Evolutionary conservation across 306 rosid genomes (phyloP).

Genomic region (Sesbania bispinosa): DNA sequence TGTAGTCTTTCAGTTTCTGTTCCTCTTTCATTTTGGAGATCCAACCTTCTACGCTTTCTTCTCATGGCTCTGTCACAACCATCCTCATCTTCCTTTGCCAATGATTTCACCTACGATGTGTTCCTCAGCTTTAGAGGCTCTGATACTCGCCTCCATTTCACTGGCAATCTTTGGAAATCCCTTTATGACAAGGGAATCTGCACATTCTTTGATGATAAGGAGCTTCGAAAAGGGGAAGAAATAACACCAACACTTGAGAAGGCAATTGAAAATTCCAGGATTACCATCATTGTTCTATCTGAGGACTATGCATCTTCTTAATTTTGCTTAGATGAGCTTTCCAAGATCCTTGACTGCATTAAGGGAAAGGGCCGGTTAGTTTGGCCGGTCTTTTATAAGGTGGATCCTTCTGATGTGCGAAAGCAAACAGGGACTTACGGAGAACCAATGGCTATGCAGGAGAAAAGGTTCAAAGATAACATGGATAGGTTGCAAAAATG

Average conservation of each 20-base stretch:
- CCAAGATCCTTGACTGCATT: neutral
- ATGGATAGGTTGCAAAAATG: neutral
- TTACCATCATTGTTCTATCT: neutral
- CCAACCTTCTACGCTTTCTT: no score
- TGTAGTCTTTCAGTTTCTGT: no score
- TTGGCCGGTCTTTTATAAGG: no score
- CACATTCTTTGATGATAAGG: constrained; percentile 11
- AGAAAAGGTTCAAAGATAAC: neutral
- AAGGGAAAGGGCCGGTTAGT: neutral
- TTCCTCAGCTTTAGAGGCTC: constrained; percentile 16
- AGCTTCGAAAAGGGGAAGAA: neutral
- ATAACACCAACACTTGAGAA: neutral
- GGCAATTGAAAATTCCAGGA: constrained; percentile 15
- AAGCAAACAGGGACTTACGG: neutral
- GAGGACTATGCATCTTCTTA: neutral
- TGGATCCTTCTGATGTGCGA: neutral
- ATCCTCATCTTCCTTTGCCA: neutral
- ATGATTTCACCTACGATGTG: constrained; percentile 7
- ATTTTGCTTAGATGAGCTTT: neutral
- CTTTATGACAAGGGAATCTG: neutral
- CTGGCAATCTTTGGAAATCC: constrained; percentile 14
- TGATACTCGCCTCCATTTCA: constrained; percentile 1
- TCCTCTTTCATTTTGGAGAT: no score
- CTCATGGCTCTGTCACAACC: no score
- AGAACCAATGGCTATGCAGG: neutral